These are phyloP conservation scores for Cyberlindnera suaveolens DNA, from an alignment of 805 yeast genomes.

Conservation along the genomic window DNA sequence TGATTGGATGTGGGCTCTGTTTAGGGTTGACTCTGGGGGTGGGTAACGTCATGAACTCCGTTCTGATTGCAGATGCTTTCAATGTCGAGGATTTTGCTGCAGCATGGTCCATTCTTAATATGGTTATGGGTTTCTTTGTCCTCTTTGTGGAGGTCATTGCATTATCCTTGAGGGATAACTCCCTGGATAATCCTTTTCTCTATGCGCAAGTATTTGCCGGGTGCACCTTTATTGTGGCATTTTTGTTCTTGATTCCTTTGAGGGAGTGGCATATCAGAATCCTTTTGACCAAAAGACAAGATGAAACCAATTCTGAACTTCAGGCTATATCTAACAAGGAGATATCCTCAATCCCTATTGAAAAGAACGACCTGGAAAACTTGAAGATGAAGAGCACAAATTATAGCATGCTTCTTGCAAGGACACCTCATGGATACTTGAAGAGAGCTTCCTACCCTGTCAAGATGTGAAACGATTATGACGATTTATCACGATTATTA, in stretches of 20 bases:
- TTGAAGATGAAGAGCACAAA: not conserved
- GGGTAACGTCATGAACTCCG: constrained; percentile 35
- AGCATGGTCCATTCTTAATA: constrained; percentile 34
- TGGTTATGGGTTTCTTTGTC: constrained; percentile 27
- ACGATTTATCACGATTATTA: not conserved
- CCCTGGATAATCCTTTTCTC: constrained; percentile 37
- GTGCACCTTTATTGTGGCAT: constrained; percentile 35
- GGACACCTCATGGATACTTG: constrained; percentile 3
- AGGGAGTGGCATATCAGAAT: constrained; percentile 45
- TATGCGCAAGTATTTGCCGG: constrained; percentile 60
- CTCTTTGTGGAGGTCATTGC: constrained; percentile 54
- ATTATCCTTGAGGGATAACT: constrained; percentile 33
- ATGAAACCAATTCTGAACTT: not conserved
- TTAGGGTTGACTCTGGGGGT: constrained; percentile 43
- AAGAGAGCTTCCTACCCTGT: constrained; percentile 13
- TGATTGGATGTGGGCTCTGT: constrained; percentile 36
- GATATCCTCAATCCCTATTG: not conserved
- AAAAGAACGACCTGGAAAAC: constrained; percentile 1
- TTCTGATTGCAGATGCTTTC: constrained; percentile 35
- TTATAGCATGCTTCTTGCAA: constrained; percentile 7
- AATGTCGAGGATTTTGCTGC: constrained; percentile 31
- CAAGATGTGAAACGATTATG: constrained; percentile 5
- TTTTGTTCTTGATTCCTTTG: constrained; percentile 35
- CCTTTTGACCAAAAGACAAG: constrained; percentile 16
- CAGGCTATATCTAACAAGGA: constrained; percentile 1